Evolutionary conservation across 2,329 filamentous ascomycete genomes (phyloP).

Genomic region (Didymella arachidicola): DNA sequence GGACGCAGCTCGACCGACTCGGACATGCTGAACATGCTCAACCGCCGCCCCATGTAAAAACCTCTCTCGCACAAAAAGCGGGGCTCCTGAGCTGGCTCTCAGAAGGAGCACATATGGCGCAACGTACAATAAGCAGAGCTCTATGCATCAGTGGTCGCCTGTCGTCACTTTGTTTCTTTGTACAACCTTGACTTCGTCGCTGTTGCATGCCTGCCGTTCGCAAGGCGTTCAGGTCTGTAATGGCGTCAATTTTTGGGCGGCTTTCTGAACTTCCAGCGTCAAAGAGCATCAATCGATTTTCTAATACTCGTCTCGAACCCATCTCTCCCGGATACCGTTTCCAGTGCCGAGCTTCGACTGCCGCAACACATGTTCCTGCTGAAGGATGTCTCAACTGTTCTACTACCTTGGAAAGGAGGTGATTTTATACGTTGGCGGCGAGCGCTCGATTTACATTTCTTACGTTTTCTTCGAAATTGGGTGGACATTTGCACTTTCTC

Average conservation of each 20-base stretch:
- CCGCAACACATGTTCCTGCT: constrained; percentile 17
- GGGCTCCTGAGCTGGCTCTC: constrained; percentile 44
- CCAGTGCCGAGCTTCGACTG: constrained; percentile 15
- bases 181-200: constrained; percentile 32
- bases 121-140: constrained; percentile 20
- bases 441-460: constrained; percentile 29
- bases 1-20: constrained; percentile 53
- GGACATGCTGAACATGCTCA: constrained; percentile 55
- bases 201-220: constrained; percentile 24
- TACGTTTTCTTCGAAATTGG: constrained; percentile 29
- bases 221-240: constrained; percentile 29
- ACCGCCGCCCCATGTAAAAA: constrained; percentile 49
- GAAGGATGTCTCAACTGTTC: constrained; percentile 22
- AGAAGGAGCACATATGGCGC: constrained; percentile 30
- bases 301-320: constrained; percentile 22
- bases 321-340: constrained; percentile 21
- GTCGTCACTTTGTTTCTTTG: constrained; percentile 29
- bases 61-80: constrained; percentile 12
- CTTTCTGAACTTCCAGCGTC: constrained; percentile 32
- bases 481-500: constrained; percentile 35
- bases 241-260: constrained; percentile 34
- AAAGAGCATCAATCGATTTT: constrained; percentile 29
- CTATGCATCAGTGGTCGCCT: constrained; percentile 2
- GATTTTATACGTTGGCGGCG: constrained; percentile 26
- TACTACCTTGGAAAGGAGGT: constrained; percentile 8